A percentile compares a stretch with the other conserved stretches of the same genome.
Evolutionary conservation across 257 asterid species (phyloP).

Genomic region (Marsdenia floribunda): DNA sequence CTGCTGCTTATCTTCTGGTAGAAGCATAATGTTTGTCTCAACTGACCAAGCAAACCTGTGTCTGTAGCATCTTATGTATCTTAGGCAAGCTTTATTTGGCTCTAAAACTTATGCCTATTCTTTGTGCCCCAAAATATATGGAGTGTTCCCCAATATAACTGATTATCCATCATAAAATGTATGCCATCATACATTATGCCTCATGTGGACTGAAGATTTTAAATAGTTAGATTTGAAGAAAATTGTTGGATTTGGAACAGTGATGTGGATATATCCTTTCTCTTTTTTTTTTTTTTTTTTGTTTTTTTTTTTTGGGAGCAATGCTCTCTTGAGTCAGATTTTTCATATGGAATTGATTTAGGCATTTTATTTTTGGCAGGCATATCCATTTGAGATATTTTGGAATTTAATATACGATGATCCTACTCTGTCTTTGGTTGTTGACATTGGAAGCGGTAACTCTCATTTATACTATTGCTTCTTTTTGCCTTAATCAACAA

Average conservation of each 20-base stretch:
- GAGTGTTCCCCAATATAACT: not conserved
- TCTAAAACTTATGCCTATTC: not conserved
- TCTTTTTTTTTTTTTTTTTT: not conserved
- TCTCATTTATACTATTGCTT: slow-evolving; percentile 1
- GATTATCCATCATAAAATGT: not conserved
- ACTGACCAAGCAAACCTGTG: slow-evolving; percentile 5
- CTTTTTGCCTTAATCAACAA: not conserved
- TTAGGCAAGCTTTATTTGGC: not conserved
- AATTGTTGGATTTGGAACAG: not conserved
- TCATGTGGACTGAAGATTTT: not conserved
- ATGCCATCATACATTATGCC: not conserved
- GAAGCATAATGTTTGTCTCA: not conserved
- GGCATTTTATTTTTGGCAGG: slow-evolving; percentile 41
- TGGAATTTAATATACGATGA: slow-evolving; percentile 58
- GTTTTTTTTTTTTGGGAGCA: not conserved
- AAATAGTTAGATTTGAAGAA: not conserved
- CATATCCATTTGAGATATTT: slow-evolving; percentile 59
- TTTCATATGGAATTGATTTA: not conserved
- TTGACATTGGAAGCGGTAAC: slow-evolving; percentile 93
- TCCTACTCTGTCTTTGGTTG: slow-evolving; percentile 65
- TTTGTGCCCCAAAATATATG: not conserved
- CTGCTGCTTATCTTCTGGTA: not conserved
- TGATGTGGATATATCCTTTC: not conserved
- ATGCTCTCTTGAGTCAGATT: not conserved
- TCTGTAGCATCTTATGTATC: not conserved